A percentile compares a stretch with the other conserved stretches of the same genome.
phyloP scores from a whole-genome alignment of 257 asterid species.

The Penstemon davidsonii region DNA sequence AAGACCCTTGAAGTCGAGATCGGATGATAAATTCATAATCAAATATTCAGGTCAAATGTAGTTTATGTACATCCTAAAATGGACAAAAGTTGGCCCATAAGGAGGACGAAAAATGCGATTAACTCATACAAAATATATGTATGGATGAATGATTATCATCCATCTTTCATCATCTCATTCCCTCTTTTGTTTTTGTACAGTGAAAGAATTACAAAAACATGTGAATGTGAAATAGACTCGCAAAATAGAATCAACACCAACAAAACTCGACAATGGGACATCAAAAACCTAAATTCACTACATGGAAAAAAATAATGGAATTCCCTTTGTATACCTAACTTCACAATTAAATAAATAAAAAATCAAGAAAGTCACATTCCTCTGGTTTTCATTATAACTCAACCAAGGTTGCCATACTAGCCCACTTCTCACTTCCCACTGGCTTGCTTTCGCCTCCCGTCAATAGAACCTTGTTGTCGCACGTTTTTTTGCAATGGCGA shows the following conservation, averaged over 20 bases:
- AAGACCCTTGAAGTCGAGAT: too few relatives aligned
- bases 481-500: slow-evolving; percentile 45
- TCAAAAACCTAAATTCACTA: slow-evolving; percentile 38
- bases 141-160: not conserved
- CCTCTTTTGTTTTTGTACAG: slow-evolving; percentile 22
- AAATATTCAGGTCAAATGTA: too few relatives aligned
- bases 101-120: not conserved
- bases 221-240: not conserved
- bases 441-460: slow-evolving; percentile 50
- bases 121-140: not conserved
- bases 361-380: slow-evolving; percentile 24
- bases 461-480: slow-evolving; percentile 39
- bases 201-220: slow-evolving; percentile 25
- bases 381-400: slow-evolving; percentile 2
- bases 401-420: slow-evolving; percentile 7
- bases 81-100: too few relatives aligned
- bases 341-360: slow-evolving; percentile 22
- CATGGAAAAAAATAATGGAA: slow-evolving; percentile 20
- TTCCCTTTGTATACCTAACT: slow-evolving; percentile 29
- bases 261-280: slow-evolving; percentile 40
- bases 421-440: slow-evolving; percentile 51
- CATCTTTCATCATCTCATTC: slow-evolving; percentile 20
- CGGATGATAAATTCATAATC: too few relatives aligned
- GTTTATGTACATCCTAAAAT: too few relatives aligned
- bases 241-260: slow-evolving; percentile 20